A percentile compares a stretch with the other conserved stretches of the same genome.
phyloP scores from a whole-genome alignment of 129 eudicot genomes.

The Pittosporum tobira region DNA sequence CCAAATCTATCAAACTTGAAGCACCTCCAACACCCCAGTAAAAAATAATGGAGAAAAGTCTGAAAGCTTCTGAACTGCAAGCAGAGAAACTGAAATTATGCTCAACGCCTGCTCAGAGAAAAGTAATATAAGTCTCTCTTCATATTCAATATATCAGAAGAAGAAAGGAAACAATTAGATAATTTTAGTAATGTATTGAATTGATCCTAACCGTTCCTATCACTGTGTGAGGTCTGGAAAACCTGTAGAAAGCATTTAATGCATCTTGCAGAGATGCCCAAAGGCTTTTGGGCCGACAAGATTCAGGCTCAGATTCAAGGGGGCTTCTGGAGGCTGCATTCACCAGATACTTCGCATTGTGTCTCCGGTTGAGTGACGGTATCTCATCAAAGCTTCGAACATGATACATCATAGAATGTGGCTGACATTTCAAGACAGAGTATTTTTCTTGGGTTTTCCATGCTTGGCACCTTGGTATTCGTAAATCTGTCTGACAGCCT shows the following conservation, averaged over 20 bases:
- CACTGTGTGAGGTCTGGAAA: slow-evolving; percentile 96
- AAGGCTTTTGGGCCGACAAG: slow-evolving; percentile 34
- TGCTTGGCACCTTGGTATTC: slow-evolving; percentile 29
- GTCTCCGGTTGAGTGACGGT: slow-evolving; percentile 19
- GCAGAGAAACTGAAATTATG: slow-evolving; percentile 97
- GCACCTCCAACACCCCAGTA: slow-evolving; percentile 79
- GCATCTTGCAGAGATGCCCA: slow-evolving; percentile 35
- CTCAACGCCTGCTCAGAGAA: slow-evolving; percentile 81
- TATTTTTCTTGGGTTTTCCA: slow-evolving; percentile 16
- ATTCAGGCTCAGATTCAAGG: slow-evolving; percentile 47
- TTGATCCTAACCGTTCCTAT: slow-evolving; percentile 80
- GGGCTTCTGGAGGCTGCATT: slow-evolving; percentile 55
- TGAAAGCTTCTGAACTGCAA: slow-evolving; percentile 84
- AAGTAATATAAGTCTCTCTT: slow-evolving; percentile 7
- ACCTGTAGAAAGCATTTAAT: slow-evolving; percentile 77
- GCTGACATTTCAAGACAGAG: slow-evolving; percentile 19
- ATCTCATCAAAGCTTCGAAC: slow-evolving; percentile 15
- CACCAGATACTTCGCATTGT: slow-evolving; percentile 19
- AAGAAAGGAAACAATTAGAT: slow-evolving; percentile 1
- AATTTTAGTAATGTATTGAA: slow-evolving; percentile 1
- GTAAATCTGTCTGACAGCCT: slow-evolving; percentile 40
- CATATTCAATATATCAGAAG: neutral
- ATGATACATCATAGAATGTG: slow-evolving; percentile 23
- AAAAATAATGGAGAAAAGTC: slow-evolving; percentile 80
- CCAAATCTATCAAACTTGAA: slow-evolving; percentile 11